Base-by-base conservation (phyloP, 176 grass and related monocot genomes). In the Phragmites australis region DNA sequence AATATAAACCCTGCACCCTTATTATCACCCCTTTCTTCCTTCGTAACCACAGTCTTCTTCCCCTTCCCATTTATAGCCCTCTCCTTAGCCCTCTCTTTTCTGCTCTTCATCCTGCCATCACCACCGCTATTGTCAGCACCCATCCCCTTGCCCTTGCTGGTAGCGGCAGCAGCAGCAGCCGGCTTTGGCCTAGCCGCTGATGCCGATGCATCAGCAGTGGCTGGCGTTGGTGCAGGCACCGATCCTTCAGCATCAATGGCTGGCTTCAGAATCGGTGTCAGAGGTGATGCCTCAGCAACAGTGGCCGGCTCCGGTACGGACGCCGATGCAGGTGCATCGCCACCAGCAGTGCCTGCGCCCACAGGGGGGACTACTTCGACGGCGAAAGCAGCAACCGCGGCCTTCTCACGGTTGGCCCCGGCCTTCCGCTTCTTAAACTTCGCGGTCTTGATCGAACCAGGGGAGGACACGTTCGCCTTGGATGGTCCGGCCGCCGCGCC, bases 1-100 rank as follows among this genome's bases (percentile, higher is more conserved):
- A 94, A 94, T 73, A 94, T 94, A 77, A 87, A 86, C 22, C 89
- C 92, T 29, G 68, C 87, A 15, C 47, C 85, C 71, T 58, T 89
- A 49, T n/a, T 66, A 26, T 21, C 45, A 56, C 39, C 8, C 9
- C 57, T 34, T 45, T 55, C 57, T 47, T 63, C 86, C 64, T 86
- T 80, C 63, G 64, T 74, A 39, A 1, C 25, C 11, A 23, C n/a
- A 23, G 43, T 29, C 32, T 76, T 74, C 30, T 50, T 72, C 40
- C 13, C 26, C 71, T 77, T 85, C 8, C 41, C 77, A 51, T 70
- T 42, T 64, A 18, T 68, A 19, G 21, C 11, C 41, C 39, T 52
- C 15, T 78, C 48, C 27, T 15, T 70, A 40, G 5, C 0, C 13
- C 57, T 85, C 72, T 17, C 19, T 40, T 6, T 74, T 54, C n/a